Base-by-base conservation (phyloP, 2,329 filamentous ascomycete genomes). In the Hortaea werneckii region DNA sequence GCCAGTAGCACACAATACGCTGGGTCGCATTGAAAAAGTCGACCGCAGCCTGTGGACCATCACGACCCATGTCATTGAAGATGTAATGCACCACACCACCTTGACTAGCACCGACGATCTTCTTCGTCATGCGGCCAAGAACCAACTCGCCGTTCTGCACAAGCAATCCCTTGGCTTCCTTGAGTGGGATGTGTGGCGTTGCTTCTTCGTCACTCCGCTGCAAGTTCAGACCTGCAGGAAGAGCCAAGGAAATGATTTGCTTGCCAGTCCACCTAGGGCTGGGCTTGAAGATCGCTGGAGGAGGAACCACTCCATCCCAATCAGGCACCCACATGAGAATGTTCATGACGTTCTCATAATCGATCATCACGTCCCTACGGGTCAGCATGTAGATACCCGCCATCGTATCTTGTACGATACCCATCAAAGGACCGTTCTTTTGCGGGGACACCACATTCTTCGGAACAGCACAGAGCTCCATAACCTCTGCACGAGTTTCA, bases 391-490 rank as follows among this genome's bases (percentile, higher is more conserved):
- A 98, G 38, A 88, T 83, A 69, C 94, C 92, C 55, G 89, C 92
- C 48, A 99, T 76, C 26, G 90, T 95, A 67, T 99, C 92, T 66
- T 99, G 92, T 20, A 98, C 92, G 56, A 98, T 96, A 80, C 94
- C 94, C 94, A 99, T 99, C 46, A 98, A 76, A 40, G 92, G 94
- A 47, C 87, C 85, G 68, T 98, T 98, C 62, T 89, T 83, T 67
- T 98, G 92, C 4, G 92, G 92, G 1, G 94, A 98, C 7, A 98
- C 94, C 60, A 99, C 96, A 67, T 98, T 95, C 58, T 92, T 78
- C 0, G 92, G 92, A n/a, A 99, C 92, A 77, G 96, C 84, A 66
- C 90, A 96, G 10, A 99, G 78, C 64, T 96, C 84, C 66, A 82
- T 87, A 57, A 98, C 80, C 67, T 99, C 92, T 40, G 94, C 88